A percentile compares a stretch with the other conserved stretches of the same genome.
phyloP scores from a whole-genome alignment of 192 early-diverging fungal genomes.

The Kickxella alabastrina region DNA sequence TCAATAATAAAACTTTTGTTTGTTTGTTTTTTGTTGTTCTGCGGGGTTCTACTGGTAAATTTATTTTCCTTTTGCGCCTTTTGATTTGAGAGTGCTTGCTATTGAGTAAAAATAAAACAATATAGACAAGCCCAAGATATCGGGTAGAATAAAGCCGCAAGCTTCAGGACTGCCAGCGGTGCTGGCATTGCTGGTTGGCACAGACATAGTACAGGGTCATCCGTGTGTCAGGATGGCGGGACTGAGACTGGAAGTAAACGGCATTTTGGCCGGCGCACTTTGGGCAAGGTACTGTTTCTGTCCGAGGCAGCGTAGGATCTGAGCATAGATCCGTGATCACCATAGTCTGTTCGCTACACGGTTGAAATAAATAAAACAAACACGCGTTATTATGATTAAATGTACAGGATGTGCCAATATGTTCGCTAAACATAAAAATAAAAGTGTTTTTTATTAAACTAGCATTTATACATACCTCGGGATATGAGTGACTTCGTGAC shows the following conservation, averaged over 20 bases:
- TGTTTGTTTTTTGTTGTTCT: background rate
- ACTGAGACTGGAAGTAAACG: conserved; percentile 76
- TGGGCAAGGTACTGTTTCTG: conserved; percentile 56
- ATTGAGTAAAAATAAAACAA: too few relatives aligned
- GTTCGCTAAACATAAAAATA: conserved; percentile 19
- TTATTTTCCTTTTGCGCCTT: background rate
- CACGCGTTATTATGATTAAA: too few relatives aligned
- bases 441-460: conserved; percentile 5
- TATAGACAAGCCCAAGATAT: too few relatives aligned
- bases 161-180: conserved; percentile 61
- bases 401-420: background rate
- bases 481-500: conserved; percentile 65
- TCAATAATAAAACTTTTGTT: conserved; percentile 1
- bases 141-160: too few relatives aligned
- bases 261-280: conserved; percentile 58
- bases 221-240: conserved; percentile 63
- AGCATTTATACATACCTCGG: conserved; percentile 26
- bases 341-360: conserved; percentile 65
- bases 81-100: too few relatives aligned
- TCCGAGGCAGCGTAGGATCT: conserved; percentile 74
- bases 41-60: too few relatives aligned
- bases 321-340: conserved; percentile 68
- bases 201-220: conserved; percentile 83
- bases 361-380: too few relatives aligned
- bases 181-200: conserved; percentile 60